Evolutionary conservation across 257 asterid genomes (phyloP), one percentile per base, ranked within the genome.

Genomic region (Linderniella brevidens): DNA sequence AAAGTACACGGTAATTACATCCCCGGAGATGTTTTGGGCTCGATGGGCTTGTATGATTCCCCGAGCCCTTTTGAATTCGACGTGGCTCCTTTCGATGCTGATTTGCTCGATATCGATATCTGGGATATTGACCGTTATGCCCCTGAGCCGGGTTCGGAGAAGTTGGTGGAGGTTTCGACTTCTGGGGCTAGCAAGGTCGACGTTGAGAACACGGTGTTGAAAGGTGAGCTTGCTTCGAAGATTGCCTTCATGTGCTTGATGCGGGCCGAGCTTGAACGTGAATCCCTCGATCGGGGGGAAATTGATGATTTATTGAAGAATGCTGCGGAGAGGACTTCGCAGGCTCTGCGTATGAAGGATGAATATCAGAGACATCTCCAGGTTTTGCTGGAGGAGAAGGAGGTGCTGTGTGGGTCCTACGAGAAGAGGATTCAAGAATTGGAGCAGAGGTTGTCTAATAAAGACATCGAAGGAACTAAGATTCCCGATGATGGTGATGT

Each of bases 171-270:
- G 70, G 78, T 87, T 62, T 92, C 83, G 4, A n/a, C n/a, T 25
- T 25, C 32, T 25, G 97, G 97, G 60, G 82, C 95, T 15, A 80
- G 93, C 75, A 83, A 76, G 74, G 56, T 83, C 65, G 97, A 87
- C 55, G 97, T 87, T 38, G 95, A 87, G 69, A 87, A 87, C 71
- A 95, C 95, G 4, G 80, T 74, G 60, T 67, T 87, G 48, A 87
- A 79, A 73, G 95, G 95, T 54, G 95, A 83, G 57, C 95, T 87
- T 51, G 95, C 97, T 74, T 78, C 97, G 12, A 84, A 84, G 64
- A 87, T 87, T 43, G 95, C 97, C 17, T 59, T 80, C 32, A 59
- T 87, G 19, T 80, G 93, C 59, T 80, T 92, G 15, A 69, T 79
- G 50, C 54, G 74, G 46, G 64, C 74, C 0, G 95, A 80, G 49